Percentiles rank a stretch among this genome's conserved stretches.
Evolutionary conservation across 2,329 filamentous ascomycete species (phyloP).

Genomic region (Xylariaceae sp.): DNA sequence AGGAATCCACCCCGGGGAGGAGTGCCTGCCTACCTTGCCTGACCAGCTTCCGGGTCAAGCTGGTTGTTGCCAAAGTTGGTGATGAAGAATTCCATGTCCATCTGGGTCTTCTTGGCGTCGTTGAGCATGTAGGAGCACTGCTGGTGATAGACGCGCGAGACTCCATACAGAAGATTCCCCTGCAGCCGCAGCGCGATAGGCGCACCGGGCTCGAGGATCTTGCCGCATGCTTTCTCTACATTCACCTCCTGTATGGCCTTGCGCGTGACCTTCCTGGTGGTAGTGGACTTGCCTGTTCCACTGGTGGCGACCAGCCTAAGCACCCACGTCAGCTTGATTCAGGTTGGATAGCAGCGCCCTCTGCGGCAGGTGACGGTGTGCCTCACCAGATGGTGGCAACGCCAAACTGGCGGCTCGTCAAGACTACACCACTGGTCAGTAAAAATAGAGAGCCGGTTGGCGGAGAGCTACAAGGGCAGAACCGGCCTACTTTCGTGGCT

Average conservation of each 20-base stretch:
- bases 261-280: slow-evolving; percentile 64
- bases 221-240: slow-evolving; percentile 76
- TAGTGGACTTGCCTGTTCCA: slow-evolving; percentile 54
- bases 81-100: slow-evolving; percentile 63
- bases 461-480: no score
- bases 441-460: no score
- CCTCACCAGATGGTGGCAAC: slow-evolving; percentile 88
- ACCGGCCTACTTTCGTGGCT: slow-evolving; percentile 74
- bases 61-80: slow-evolving; percentile 48
- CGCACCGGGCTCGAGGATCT: slow-evolving; percentile 72
- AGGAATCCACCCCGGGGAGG: background rate
- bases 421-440: slow-evolving; percentile 40
- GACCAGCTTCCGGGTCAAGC: slow-evolving; percentile 64
- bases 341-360: no score
- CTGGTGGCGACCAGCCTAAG: slow-evolving; percentile 91
- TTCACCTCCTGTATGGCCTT: slow-evolving; percentile 87
- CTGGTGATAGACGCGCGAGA: slow-evolving; percentile 77
- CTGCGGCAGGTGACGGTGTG: no score
- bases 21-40: slow-evolving; percentile 53
- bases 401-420: slow-evolving; percentile 81
- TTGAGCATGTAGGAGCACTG: slow-evolving; percentile 80
- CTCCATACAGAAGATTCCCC: slow-evolving; percentile 77
- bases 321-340: background rate
- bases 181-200: slow-evolving; percentile 88
- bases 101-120: slow-evolving; percentile 69